Percentiles rank a stretch among this genome's conserved stretches.
These are phyloP conservation scores for Arthrobotrys entomopaga DNA, from an alignment of 2,329 filamentous ascomycete species.

Conservation along the genomic window DNA sequence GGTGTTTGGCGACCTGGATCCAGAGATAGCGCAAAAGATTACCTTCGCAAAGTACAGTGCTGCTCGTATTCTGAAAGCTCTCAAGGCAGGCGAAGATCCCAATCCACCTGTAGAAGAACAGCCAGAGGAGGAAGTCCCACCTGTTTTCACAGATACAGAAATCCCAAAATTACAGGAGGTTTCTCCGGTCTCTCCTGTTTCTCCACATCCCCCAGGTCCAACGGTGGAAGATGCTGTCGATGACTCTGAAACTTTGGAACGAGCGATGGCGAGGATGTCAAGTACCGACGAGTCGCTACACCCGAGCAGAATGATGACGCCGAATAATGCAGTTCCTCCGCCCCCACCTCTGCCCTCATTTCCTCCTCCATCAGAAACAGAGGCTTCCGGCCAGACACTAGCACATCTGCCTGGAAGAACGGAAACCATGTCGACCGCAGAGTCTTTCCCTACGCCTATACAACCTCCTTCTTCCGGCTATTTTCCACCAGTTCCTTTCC, in stretches of 20 bases:
- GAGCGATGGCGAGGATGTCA: conserved; percentile 64
- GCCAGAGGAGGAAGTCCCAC: conserved; percentile 64
- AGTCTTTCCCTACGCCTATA: conserved; percentile 63
- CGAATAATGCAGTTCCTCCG: conserved; percentile 56
- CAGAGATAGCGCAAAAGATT: conserved; percentile 74
- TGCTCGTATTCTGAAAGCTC: conserved; percentile 85
- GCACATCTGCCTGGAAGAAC: conserved; percentile 37
- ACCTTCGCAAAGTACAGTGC: conserved; percentile 98
- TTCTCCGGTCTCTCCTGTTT: conserved; percentile 46
- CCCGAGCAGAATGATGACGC: conserved; percentile 59
- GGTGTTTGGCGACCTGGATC: conserved; percentile 64
- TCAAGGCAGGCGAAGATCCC: conserved; percentile 89
- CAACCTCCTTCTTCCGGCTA: conserved; percentile 56
- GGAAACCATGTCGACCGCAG: conserved; percentile 59
- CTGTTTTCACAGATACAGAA: conserved; percentile 68
- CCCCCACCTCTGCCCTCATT: conserved; percentile 59
- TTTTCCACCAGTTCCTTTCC: conserved; percentile 54
- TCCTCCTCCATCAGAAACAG: conserved; percentile 59
- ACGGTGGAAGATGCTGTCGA: conserved; percentile 69
- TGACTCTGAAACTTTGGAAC: conserved; percentile 61
- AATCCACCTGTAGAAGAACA: conserved; percentile 70
- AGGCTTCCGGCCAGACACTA: conserved; percentile 34
- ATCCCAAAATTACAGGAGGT: conserved; percentile 60
- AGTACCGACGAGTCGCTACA: conserved; percentile 66
- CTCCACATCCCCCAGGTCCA: conserved; percentile 60